A percentile compares a stretch with the other conserved stretches of the same genome.
Evolutionary conservation across 164 flowering plant genomes (phyloP).

Genomic region (Brasenia schreberi): DNA sequence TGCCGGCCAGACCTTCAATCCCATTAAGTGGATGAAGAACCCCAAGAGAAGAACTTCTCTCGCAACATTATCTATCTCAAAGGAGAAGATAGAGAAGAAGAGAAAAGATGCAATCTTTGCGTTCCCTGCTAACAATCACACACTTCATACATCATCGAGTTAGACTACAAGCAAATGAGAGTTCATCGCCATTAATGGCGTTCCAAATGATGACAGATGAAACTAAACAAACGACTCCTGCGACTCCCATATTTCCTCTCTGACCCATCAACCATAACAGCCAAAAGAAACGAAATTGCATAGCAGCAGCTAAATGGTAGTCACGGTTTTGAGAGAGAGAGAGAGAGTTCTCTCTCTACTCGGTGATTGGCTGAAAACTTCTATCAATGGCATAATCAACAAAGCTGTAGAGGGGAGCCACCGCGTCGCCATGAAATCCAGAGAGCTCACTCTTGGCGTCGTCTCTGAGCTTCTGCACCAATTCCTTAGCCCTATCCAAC

Average conservation of each 20-base stretch:
- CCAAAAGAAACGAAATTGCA: too few species aligned
- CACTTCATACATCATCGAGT: not conserved
- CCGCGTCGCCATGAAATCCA: conserved; percentile 59
- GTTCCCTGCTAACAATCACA: not conserved
- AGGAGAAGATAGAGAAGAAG: too few species aligned
- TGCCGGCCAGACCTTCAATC: too few species aligned
- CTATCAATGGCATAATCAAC: conserved; percentile 84
- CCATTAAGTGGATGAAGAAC: too few species aligned
- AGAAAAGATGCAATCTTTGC: too few species aligned
- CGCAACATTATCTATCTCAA: too few species aligned
- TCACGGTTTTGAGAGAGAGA: not conserved
- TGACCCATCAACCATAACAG: too few species aligned
- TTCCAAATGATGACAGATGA: too few species aligned
- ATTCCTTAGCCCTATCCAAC: conserved; percentile 52
- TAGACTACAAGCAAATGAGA: not conserved
- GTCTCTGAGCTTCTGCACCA: conserved; percentile 49
- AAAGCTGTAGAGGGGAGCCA: conserved; percentile 62
- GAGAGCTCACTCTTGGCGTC: conserved; percentile 62
- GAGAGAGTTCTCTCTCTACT: not conserved
- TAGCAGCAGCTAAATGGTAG: too few species aligned
- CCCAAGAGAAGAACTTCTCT: too few species aligned
- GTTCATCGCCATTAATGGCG: not conserved
- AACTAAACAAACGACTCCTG: too few species aligned
- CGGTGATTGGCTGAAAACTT: conserved; percentile 22
- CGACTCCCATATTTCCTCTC: too few species aligned